Evolutionary conservation across 2,329 filamentous ascomycete genomes (phyloP).

Genomic region (Colletotrichum karsti): DNA sequence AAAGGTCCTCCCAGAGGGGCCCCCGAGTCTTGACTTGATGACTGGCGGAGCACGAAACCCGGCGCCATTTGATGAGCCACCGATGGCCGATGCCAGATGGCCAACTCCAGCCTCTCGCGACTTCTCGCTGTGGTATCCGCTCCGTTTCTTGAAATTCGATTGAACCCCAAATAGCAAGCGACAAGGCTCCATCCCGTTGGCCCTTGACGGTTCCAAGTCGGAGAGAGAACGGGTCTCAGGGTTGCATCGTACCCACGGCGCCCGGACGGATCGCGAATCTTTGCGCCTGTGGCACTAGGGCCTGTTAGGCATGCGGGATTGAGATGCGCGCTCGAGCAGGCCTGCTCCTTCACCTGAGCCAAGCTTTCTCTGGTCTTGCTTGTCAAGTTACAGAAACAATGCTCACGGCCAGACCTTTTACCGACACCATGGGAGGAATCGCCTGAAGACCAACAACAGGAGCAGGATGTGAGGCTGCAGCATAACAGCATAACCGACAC

Average conservation of each 20-base stretch:
- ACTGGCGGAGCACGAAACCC: constrained; percentile 17
- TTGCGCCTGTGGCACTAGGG: constrained; percentile 25
- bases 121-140: not conserved
- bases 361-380: constrained; percentile 22
- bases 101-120: constrained; percentile 8
- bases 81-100: constrained; percentile 12
- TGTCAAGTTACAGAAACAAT: constrained; percentile 18
- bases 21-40: constrained; percentile 26
- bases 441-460: not conserved
- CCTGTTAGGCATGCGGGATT: constrained; percentile 28
- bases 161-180: constrained; percentile 27
- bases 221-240: constrained; percentile 16
- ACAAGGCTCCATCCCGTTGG: constrained; percentile 4
- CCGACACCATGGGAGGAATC: not conserved
- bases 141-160: constrained; percentile 16
- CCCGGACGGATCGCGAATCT: constrained; percentile 29
- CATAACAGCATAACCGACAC: constrained; percentile 11
- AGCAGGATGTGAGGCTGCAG: not conserved
- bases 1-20: constrained; percentile 6
- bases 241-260: constrained; percentile 26
- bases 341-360: constrained; percentile 15
- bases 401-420: not conserved
- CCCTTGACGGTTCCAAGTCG: constrained; percentile 3
- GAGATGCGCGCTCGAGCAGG: constrained; percentile 25
- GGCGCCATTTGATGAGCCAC: constrained; percentile 25